phyloP scores from a whole-genome alignment of 768 basidiomycete genomes.

The Pisolithus sp. region DNA sequence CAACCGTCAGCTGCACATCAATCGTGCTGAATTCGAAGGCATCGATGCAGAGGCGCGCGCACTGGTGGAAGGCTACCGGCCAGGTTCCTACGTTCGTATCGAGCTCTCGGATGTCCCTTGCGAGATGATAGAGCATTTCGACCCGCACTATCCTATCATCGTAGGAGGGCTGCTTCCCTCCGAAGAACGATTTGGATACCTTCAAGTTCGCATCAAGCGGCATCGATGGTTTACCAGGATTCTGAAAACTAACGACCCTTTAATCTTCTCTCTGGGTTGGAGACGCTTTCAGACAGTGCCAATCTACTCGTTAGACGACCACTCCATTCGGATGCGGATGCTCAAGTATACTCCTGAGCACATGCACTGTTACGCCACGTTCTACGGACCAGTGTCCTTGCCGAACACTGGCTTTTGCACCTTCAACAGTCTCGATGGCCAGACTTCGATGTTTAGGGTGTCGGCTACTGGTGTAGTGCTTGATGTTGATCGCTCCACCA shows the following conservation, averaged over 20 bases:
- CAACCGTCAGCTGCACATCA: conserved; percentile 73
- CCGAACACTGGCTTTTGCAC: conserved; percentile 98
- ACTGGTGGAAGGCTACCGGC: conserved; percentile 83
- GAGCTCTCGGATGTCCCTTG: conserved; percentile 80
- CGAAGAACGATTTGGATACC: conserved; percentile 88
- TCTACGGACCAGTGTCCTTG: conserved; percentile 87
- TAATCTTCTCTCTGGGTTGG: conserved; percentile 98
- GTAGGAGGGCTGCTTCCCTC: conserved; percentile 86
- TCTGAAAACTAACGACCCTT: conserved; percentile 94
- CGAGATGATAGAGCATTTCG: conserved; percentile 91
- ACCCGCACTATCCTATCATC: conserved; percentile 85
- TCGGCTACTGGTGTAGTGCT: conserved; percentile 93
- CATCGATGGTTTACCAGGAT: conserved; percentile 91
- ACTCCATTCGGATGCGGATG: conserved; percentile 97
- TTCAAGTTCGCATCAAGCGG: conserved; percentile 93
- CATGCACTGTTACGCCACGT: conserved; percentile 98
- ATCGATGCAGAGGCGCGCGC: conserved; percentile 72
- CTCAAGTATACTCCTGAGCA: conserved; percentile 99
- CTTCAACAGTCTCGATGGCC: conserved; percentile 77
- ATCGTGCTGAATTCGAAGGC: conserved; percentile 78
- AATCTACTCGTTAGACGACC: conserved; percentile 95
- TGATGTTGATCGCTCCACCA: conserved; percentile 85
- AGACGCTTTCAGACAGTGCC: conserved; percentile 92
- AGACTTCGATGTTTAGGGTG: conserved; percentile 73
- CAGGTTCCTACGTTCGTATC: conserved; percentile 89